These are phyloP conservation scores for Skeletonema marinoi DNA, from an alignment of 108 stramenopile genomes.

Conservation along the genomic window DNA sequence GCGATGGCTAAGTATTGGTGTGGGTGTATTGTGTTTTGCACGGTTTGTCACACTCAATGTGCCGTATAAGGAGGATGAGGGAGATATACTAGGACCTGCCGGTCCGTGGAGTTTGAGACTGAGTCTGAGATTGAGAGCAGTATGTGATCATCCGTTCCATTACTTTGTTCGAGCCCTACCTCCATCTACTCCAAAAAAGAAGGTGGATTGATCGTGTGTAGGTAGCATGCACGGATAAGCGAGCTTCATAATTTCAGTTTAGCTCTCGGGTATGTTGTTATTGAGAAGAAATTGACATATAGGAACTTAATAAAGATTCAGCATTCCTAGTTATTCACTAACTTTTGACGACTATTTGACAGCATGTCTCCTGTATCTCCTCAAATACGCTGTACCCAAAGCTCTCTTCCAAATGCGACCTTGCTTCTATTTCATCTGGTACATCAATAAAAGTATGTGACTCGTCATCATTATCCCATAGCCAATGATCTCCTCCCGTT, in stretches of 20 bases:
- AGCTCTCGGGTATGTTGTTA: too few relatives aligned
- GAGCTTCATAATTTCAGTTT: background rate
- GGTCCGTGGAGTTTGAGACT: slow-evolving; percentile 40
- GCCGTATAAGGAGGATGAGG: slow-evolving; percentile 41
- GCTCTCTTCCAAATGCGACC: slow-evolving; percentile 19
- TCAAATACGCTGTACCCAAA: slow-evolving; percentile 37
- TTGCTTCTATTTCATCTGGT: slow-evolving; percentile 26
- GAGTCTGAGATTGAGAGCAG: slow-evolving; percentile 31
- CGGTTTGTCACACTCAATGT: slow-evolving; percentile 36
- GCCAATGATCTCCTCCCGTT: slow-evolving; percentile 32
- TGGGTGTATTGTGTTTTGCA: slow-evolving; percentile 31
- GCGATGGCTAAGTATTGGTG: slow-evolving; percentile 31
- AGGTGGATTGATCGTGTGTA: background rate
- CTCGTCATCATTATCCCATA: slow-evolving; percentile 34
- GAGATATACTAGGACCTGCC: slow-evolving; percentile 42
- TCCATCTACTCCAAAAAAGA: slow-evolving; percentile 24
- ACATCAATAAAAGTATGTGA: background rate
- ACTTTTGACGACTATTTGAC: background rate
- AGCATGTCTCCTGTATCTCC: slow-evolving; percentile 19
- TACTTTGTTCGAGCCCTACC: slow-evolving; percentile 44
- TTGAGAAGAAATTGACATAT: too few relatives aligned
- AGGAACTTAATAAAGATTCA: too few relatives aligned
- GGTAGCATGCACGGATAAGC: background rate
- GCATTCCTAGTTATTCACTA: too few relatives aligned
- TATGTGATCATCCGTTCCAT: slow-evolving; percentile 46